Evolutionary conservation across 2,329 filamentous ascomycete species (phyloP).

Genomic region (Coleophoma cylindrospora): DNA sequence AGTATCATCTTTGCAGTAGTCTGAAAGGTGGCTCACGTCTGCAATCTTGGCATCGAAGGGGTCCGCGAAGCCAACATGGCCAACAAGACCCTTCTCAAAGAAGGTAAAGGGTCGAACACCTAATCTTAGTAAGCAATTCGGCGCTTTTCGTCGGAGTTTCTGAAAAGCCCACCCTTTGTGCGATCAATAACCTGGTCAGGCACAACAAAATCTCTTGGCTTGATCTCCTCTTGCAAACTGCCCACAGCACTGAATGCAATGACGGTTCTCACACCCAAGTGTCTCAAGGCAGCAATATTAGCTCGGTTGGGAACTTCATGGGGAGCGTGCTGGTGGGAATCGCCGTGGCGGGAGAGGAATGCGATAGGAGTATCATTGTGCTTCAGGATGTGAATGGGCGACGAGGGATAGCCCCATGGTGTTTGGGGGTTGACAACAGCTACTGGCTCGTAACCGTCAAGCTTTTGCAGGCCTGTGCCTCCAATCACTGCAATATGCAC

Average conservation of each 20-base stretch:
- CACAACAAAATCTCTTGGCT: constrained; percentile 93
- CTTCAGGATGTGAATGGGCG: constrained; percentile 79
- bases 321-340: constrained; percentile 82
- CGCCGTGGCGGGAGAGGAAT: constrained; percentile 89
- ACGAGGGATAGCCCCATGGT: constrained; percentile 79
- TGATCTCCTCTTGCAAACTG: constrained; percentile 85
- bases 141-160: neutral
- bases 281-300: constrained; percentile 96
- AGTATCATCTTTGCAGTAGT: neutral
- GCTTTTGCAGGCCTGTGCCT: constrained; percentile 84
- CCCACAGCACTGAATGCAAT: constrained; percentile 96
- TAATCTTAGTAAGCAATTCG: constrained; percentile 4
- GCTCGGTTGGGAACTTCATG: constrained; percentile 93
- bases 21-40: constrained; percentile 27
- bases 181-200: constrained; percentile 97
- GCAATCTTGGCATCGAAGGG: constrained; percentile 82
- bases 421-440: constrained; percentile 73
- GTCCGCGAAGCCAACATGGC: constrained; percentile 92
- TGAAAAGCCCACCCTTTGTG: constrained; percentile 62
- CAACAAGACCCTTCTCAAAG: constrained; percentile 88
- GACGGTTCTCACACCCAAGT: constrained; percentile 82
- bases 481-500: constrained; percentile 87
- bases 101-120: constrained; percentile 88
- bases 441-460: constrained; percentile 81
- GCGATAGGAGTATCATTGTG: constrained; percentile 80